phyloP scores from a whole-genome alignment of 2,329 filamentous ascomycete species.

The Fusarium sp. region DNA sequence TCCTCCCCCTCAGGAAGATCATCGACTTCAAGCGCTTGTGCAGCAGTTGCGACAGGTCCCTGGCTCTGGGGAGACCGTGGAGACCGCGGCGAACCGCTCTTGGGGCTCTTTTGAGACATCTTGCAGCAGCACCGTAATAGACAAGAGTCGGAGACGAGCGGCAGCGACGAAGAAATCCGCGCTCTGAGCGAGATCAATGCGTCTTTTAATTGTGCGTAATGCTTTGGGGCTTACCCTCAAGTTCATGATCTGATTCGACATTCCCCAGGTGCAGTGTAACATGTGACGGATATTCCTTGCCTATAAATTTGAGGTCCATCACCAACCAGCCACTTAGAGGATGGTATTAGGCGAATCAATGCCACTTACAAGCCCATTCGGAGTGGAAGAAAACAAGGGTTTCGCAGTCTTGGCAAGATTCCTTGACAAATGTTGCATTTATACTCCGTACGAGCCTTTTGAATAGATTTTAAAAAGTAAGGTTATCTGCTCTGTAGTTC shows the following conservation, averaged over 20 bases:
- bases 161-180: background rate
- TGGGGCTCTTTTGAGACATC: slow-evolving; percentile 1
- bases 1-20: background rate
- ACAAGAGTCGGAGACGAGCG: background rate
- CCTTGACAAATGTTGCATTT: background rate
- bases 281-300: background rate
- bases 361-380: background rate
- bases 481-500: background rate
- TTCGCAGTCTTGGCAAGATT: background rate
- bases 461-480: background rate
- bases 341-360: background rate
- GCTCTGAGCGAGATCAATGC: background rate
- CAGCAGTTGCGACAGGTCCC: background rate
- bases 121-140: background rate
- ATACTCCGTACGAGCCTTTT: background rate
- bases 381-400: background rate
- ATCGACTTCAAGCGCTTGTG: slow-evolving; percentile 1
- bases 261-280: background rate
- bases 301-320: background rate
- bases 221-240: background rate
- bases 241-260: slow-evolving; percentile 8
- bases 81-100: background rate
- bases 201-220: background rate
- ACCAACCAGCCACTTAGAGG: background rate
- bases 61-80: background rate